Conservation (phyloP, 2,329 filamentous ascomycete genomes). For the Trichophyton schoenleinii region DNA sequence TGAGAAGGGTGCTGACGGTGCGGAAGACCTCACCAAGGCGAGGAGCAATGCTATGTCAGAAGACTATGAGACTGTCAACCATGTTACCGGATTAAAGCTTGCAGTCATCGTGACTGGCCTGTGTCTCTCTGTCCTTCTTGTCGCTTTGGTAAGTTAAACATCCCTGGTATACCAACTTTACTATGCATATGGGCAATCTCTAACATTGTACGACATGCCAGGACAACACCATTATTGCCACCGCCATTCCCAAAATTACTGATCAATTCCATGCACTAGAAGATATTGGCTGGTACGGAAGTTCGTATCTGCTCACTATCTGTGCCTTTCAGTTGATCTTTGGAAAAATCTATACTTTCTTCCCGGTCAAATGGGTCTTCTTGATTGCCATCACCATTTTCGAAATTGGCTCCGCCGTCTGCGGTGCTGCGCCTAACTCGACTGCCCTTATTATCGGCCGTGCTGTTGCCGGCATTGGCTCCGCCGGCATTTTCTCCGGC, state of each 20-base stretch:
- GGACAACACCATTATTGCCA: constrained; percentile 35
- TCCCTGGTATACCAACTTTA: background rate
- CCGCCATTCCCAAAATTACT: constrained; percentile 38
- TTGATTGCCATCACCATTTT: constrained; percentile 30
- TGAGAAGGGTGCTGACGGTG: background rate
- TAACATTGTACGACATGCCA: constrained; percentile 8
- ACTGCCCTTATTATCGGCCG: constrained; percentile 30
- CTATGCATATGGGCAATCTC: background rate
- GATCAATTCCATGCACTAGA: constrained; percentile 35
- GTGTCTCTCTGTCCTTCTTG: constrained; percentile 12
- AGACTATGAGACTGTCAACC: constrained; percentile 4
- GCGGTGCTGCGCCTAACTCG: constrained; percentile 28
- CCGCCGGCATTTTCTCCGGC: constrained; percentile 29
- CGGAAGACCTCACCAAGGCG: background rate
- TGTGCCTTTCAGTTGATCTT: constrained; percentile 32
- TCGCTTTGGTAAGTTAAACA: constrained; percentile 10
- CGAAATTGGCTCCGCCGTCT: constrained; percentile 31
- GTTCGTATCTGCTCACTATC: constrained; percentile 33
- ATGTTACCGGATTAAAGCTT: constrained; percentile 10
- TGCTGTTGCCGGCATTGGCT: constrained; percentile 31
- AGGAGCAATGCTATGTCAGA: background rate
- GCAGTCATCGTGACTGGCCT: constrained; percentile 11
- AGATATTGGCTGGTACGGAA: constrained; percentile 40
- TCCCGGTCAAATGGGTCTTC: constrained; percentile 33
- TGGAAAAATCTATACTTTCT: constrained; percentile 35